Conservation (phyloP, 805 yeast genomes). For the Starmerella apis region DNA sequence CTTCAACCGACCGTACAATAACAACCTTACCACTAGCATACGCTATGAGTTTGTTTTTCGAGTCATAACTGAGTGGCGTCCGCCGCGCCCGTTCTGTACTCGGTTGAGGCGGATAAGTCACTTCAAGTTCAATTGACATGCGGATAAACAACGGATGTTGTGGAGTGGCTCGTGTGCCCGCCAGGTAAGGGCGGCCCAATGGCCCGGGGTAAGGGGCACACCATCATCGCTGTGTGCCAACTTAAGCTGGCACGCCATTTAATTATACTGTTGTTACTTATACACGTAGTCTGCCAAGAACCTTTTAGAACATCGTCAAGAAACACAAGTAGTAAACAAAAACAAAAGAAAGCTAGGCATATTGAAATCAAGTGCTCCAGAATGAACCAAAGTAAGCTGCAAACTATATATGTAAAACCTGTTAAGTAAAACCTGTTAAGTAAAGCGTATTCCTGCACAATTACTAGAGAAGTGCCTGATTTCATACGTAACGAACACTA, state of each 20-base stretch:
- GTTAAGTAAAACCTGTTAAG: too few species aligned
- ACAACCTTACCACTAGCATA: slow-evolving; percentile 77
- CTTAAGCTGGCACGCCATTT: neutral
- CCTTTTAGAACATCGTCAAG: too few species aligned
- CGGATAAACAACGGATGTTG: neutral
- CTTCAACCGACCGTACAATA: slow-evolving; percentile 52
- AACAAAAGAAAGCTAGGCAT: too few species aligned
- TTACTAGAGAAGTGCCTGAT: too few species aligned
- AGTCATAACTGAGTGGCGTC: slow-evolving; percentile 67
- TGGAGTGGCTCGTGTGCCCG: neutral
- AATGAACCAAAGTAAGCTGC: too few species aligned
- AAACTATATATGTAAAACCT: too few species aligned
- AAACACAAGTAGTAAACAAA: too few species aligned
- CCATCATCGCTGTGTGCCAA: neutral
- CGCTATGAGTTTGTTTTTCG: slow-evolving; percentile 55
- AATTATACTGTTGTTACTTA: too few species aligned
- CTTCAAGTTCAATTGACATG: slow-evolving; percentile 18
- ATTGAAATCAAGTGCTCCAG: too few species aligned
- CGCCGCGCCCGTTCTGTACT: slow-evolving; percentile 59
- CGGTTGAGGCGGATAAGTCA: slow-evolving; percentile 67
- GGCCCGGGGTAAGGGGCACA: neutral
- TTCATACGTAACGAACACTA: too few species aligned
- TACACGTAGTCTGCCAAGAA: too few species aligned
- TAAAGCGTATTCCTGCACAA: too few species aligned
- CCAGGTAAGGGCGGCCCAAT: neutral